A percentile compares a stretch with the other conserved stretches of the same genome.
These are phyloP conservation scores for Paramyrothecium roridum DNA, from an alignment of 2,329 filamentous ascomycete genomes.

Conservation along the genomic window DNA sequence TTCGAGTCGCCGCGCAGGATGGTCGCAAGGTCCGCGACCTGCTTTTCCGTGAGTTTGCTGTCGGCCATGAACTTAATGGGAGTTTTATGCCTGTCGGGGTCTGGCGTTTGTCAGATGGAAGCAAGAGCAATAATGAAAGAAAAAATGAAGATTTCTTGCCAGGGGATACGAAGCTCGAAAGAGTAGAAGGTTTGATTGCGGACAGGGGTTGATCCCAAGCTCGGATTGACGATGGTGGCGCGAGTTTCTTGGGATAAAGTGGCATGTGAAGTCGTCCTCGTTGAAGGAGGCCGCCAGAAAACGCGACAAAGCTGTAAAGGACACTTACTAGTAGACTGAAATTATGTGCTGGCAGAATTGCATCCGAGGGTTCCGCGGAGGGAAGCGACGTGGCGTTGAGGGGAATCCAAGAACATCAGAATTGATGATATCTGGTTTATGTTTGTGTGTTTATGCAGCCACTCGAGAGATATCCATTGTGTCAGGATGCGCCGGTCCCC, in stretches of 20 bases:
- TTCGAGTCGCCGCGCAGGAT: constrained; percentile 60
- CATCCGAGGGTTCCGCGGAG: neutral
- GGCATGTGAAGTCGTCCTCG: too few relatives aligned
- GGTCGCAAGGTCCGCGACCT: constrained; percentile 51
- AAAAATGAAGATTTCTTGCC: too few relatives aligned
- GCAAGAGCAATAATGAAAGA: too few relatives aligned
- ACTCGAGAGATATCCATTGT: neutral
- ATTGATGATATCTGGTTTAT: neutral
- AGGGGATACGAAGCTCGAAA: too few relatives aligned
- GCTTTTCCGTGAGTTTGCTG: constrained; percentile 52
- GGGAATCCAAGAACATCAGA: neutral
- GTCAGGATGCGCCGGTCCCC: neutral
- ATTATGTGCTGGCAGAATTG: neutral
- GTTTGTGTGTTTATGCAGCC: neutral
- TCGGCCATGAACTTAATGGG: constrained; percentile 43
- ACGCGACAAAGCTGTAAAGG: too few relatives aligned
- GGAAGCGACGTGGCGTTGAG: neutral
- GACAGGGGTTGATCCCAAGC: too few relatives aligned
- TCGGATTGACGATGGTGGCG: too few relatives aligned
- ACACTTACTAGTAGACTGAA: neutral
- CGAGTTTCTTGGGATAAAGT: too few relatives aligned
- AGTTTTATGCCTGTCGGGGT: too few relatives aligned
- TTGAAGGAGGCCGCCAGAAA: too few relatives aligned
- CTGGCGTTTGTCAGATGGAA: too few relatives aligned
- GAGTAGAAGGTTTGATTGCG: too few relatives aligned